Conservation (phyloP, 2,329 filamentous ascomycete species). For the Pyrenochaeta sp. region DNA sequence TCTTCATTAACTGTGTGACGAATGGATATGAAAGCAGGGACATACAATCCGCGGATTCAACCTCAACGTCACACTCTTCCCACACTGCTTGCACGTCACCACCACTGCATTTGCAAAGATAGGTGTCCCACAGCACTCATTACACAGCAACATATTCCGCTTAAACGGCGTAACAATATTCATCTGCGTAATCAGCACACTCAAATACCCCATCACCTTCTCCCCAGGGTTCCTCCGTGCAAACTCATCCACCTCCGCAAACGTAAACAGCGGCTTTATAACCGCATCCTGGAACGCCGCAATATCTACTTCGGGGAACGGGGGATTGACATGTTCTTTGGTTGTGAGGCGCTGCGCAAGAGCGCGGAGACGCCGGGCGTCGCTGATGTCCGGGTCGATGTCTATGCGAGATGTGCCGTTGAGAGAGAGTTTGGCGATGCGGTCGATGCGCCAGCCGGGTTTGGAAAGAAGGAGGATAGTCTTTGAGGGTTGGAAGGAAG, state of each 20-base stretch:
- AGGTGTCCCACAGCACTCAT: constrained; percentile 61
- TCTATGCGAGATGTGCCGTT: constrained; percentile 60
- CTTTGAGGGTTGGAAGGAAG: constrained; percentile 55
- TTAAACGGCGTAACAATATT: constrained; percentile 51
- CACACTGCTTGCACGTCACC: constrained; percentile 52
- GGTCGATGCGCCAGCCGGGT: constrained; percentile 51
- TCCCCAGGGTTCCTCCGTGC: constrained; percentile 35
- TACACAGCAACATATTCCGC: constrained; percentile 55
- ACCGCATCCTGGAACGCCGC: constrained; percentile 27
- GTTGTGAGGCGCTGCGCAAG: constrained; percentile 58
- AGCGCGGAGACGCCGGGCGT: constrained; percentile 62
- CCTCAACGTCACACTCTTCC: constrained; percentile 42
- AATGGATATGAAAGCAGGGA: neutral
- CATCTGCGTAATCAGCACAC: constrained; percentile 53
- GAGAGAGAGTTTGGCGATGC: constrained; percentile 45
- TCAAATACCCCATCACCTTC: constrained; percentile 54
- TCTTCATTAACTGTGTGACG: neutral
- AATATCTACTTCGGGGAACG: constrained; percentile 53
- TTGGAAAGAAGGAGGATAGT: constrained; percentile 61
- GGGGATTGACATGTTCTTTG: constrained; percentile 59
- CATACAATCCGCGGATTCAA: constrained; percentile 54
- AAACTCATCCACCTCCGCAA: constrained; percentile 56
- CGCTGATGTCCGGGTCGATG: constrained; percentile 62
- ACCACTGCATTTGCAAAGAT: constrained; percentile 60
- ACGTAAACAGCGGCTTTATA: constrained; percentile 50